phyloP scores from a whole-genome alignment of 345 rosid genomes.

The Anacardium occidentale region DNA sequence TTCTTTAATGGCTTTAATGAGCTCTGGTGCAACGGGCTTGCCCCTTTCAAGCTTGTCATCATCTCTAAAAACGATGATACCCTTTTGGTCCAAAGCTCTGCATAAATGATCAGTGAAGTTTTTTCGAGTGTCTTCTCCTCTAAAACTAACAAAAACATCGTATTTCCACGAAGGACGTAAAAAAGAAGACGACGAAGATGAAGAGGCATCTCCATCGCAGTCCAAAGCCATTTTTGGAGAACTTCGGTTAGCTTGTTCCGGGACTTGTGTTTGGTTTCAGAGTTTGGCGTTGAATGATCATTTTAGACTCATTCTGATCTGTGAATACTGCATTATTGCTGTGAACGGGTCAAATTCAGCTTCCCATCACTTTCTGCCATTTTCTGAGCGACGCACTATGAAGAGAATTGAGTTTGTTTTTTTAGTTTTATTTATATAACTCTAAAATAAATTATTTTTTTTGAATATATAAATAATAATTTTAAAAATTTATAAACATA shows the following conservation, averaged over 20 bases:
- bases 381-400: too few species aligned
- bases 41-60: constrained; percentile 7
- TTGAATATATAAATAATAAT: too few species aligned
- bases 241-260: neutral
- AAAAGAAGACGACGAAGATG: neutral
- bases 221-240: neutral
- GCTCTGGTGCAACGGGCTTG: neutral
- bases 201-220: neutral
- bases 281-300: neutral
- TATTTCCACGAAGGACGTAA: constrained; percentile 9
- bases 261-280: neutral
- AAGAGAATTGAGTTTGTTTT: too few species aligned
- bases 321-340: too few species aligned
- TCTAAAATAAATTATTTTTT: too few species aligned
- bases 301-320: too few species aligned
- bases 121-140: constrained; percentile 11
- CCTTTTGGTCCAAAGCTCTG: constrained; percentile 1
- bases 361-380: too few species aligned
- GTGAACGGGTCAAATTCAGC: too few species aligned
- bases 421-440: too few species aligned
- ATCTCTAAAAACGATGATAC: constrained; percentile 3
- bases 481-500: too few species aligned
- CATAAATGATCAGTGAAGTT: constrained; percentile 8
- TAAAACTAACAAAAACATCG: constrained; percentile 13
- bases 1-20: constrained; percentile 13